phyloP scores from a whole-genome alignment of 1,139 yeast species.

The Candida labiduridarum region DNA sequence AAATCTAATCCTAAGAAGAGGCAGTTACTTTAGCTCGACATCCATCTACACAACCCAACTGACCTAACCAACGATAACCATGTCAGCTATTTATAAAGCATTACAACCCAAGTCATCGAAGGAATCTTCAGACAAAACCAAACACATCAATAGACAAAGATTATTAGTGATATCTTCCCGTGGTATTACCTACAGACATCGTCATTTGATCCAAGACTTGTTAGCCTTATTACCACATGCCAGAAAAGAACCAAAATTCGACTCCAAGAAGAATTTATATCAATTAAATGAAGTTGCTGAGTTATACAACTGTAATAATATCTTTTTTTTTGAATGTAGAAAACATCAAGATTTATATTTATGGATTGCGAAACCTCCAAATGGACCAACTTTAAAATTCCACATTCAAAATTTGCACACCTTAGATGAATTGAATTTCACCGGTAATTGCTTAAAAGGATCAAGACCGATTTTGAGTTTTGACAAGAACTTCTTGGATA shows the following conservation, averaged over 20 bases:
- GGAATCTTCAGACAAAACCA: conserved; percentile 49
- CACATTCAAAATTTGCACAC: conserved; percentile 95
- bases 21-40: neutral
- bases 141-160: conserved; percentile 74
- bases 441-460: conserved; percentile 95
- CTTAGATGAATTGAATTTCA: conserved; percentile 91
- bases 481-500: conserved; percentile 65
- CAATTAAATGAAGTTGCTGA: conserved; percentile 96
- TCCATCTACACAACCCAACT: neutral
- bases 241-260: conserved; percentile 94
- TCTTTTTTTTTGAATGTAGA: conserved; percentile 92
- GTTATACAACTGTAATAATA: conserved; percentile 93
- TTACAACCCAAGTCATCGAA: conserved; percentile 53
- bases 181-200: conserved; percentile 93
- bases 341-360: conserved; percentile 94
- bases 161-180: conserved; percentile 88
- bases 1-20: neutral
- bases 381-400: conserved; percentile 95
- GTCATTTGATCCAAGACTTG: conserved; percentile 88
- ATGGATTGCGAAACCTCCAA: conserved; percentile 96
- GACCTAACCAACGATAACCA: conserved; percentile 18
- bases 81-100: conserved; percentile 74
- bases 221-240: conserved; percentile 86
- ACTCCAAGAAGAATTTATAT: conserved; percentile 84
- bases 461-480: conserved; percentile 94